Conservation (phyloP, 2,329 filamentous ascomycete genomes). For the Botrytis tulipae region DNA sequence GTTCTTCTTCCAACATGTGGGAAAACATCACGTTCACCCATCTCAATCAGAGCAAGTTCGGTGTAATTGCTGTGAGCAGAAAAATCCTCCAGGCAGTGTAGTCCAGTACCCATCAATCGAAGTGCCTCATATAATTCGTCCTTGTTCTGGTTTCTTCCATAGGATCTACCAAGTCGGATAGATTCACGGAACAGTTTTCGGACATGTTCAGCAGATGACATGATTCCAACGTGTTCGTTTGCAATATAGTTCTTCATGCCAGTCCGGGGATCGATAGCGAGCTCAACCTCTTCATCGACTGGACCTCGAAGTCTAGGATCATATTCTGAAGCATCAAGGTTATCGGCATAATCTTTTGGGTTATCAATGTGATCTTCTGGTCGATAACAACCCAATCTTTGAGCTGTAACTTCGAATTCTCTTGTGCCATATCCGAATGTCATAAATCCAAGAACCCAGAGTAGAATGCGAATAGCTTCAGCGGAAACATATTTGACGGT, state of each 20-base stretch:
- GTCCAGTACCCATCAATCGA: conserved; percentile 79
- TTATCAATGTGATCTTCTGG: conserved; percentile 82
- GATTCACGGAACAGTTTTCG: conserved; percentile 69
- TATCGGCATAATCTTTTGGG: conserved; percentile 82
- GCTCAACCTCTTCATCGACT: conserved; percentile 73
- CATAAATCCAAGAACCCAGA: conserved; percentile 88
- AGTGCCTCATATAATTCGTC: conserved; percentile 85
- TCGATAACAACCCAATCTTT: conserved; percentile 77
- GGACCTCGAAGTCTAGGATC: conserved; percentile 78
- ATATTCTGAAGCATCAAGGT: conserved; percentile 79
- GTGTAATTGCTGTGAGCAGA: conserved; percentile 92
- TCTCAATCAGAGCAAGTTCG: conserved; percentile 82
- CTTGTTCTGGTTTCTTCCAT: conserved; percentile 63
- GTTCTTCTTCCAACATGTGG: conserved; percentile 80
- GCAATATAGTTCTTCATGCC: conserved; percentile 95
- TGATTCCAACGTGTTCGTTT: conserved; percentile 73
- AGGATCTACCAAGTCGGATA: conserved; percentile 78
- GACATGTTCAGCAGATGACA: conserved; percentile 77
- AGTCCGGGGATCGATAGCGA: conserved; percentile 71
- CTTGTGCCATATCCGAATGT: conserved; percentile 80
- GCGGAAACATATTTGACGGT: conserved; percentile 88
- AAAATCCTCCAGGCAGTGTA: conserved; percentile 91
- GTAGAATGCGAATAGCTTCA: conserved; percentile 83
- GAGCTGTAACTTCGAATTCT: conserved; percentile 81
- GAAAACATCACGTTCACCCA: conserved; percentile 79